These are phyloP conservation scores for Naegleria gruberi DNA, from an alignment of 208 protist species.

Conservation along the genomic window DNA sequence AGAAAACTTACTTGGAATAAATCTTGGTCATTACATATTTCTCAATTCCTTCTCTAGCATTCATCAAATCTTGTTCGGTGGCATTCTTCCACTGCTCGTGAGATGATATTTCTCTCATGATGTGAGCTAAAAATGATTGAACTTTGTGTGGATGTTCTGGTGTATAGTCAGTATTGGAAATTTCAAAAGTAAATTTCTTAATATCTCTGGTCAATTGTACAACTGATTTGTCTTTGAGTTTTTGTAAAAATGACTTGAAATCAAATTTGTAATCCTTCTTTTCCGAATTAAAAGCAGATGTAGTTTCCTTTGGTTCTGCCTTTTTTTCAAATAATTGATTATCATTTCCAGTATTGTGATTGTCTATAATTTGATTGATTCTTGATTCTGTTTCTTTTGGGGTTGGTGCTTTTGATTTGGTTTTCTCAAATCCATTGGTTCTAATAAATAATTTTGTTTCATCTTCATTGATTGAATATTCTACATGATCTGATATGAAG, in stretches of 20 bases:
- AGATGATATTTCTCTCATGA: background rate
- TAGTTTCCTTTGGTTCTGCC: background rate
- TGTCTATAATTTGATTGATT: background rate
- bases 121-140: background rate
- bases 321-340: background rate
- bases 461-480: background rate
- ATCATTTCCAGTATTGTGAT: background rate
- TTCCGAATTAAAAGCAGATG: background rate
- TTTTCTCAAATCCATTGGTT: background rate
- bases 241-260: background rate
- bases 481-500: background rate
- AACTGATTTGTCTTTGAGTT: background rate
- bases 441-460: background rate
- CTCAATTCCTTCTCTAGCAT: conserved; percentile 39
- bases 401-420: background rate
- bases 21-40: conserved; percentile 43
- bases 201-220: background rate
- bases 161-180: background rate
- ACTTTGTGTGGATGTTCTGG: background rate
- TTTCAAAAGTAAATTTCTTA: background rate
- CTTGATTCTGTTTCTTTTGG: background rate
- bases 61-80: conserved; percentile 32
- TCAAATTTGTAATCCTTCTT: background rate
- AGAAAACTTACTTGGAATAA: conserved; percentile 26
- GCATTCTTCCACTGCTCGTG: conserved; percentile 31